Evolutionary conservation across 768 basidiomycete genomes (phyloP).

Genomic region (Tricholoma matsutake): DNA sequence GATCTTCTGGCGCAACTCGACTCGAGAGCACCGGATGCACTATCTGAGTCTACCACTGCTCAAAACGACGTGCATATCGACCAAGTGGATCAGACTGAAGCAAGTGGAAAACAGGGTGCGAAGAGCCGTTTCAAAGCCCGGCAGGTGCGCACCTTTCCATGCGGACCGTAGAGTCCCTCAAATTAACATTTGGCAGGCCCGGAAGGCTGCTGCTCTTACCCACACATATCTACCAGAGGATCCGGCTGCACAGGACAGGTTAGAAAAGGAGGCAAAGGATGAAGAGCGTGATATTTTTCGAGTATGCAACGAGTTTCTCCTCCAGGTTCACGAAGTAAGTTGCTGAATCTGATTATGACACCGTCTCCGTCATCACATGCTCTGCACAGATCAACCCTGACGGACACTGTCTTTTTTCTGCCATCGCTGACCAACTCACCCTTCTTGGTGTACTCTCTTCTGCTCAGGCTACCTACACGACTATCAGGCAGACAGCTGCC

Average conservation of each 20-base stretch:
- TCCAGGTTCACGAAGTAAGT: conserved; percentile 65
- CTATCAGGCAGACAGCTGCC: conserved; percentile 68
- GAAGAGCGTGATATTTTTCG: conserved; percentile 63
- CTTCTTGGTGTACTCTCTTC: conserved; percentile 65
- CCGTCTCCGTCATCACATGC: background rate
- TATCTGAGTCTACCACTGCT: conserved; percentile 46
- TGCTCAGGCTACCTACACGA: conserved; percentile 54
- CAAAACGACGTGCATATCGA: conserved; percentile 46
- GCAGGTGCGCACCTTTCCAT: conserved; percentile 42
- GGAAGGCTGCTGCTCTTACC: conserved; percentile 65
- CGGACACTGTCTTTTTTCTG: conserved; percentile 94
- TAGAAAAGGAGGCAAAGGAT: conserved; percentile 62
- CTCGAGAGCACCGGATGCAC: conserved; percentile 49
- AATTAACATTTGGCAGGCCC: conserved; percentile 43
- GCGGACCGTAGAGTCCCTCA: background rate
- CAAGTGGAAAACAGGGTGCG: conserved; percentile 47
- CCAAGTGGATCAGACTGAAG: conserved; percentile 26
- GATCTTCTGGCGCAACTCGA: conserved; percentile 79
- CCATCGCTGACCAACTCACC: conserved; percentile 87
- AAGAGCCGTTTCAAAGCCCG: conserved; percentile 68
- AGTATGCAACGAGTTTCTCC: conserved; percentile 61
- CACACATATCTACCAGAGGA: conserved; percentile 51
- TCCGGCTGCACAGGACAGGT: conserved; percentile 53
- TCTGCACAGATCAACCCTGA: conserved; percentile 79
- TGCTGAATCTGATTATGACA: background rate